Conservation (phyloP, 257 asterid species). For the Penstemon barbatus region DNA sequence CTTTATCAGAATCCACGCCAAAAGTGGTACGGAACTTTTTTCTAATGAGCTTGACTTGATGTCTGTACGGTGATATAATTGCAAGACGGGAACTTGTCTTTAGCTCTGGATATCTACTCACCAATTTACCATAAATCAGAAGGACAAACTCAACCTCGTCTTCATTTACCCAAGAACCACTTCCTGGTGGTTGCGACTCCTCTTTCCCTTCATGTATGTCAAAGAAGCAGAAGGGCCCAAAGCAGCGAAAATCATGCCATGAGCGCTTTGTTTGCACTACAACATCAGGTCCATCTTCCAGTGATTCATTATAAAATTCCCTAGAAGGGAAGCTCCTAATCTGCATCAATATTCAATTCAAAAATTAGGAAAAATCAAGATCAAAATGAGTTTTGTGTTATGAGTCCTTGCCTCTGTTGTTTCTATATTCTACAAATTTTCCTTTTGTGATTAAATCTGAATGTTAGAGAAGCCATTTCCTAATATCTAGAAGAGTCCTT, state of each 20-base stretch:
- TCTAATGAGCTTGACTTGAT: slow-evolving; percentile 84
- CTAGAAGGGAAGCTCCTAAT: slow-evolving; percentile 93
- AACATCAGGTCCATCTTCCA: slow-evolving; percentile 89
- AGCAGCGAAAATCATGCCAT: slow-evolving; percentile 83
- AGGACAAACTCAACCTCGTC: slow-evolving; percentile 94
- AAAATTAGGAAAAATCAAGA: background rate
- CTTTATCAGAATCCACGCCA: slow-evolving; percentile 69
- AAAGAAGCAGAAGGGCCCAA: slow-evolving; percentile 96
- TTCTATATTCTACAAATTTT: slow-evolving; percentile 9
- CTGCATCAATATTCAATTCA: slow-evolving; percentile 38
- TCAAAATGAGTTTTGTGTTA: background rate
- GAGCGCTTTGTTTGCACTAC: slow-evolving; percentile 59
- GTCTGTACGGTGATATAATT: slow-evolving; percentile 81
- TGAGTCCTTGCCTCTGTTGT: background rate
- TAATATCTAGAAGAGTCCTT: slow-evolving; percentile 11
- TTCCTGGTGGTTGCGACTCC: slow-evolving; percentile 76
- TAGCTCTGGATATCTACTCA: slow-evolving; percentile 82
- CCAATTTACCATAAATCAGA: slow-evolving; percentile 62
- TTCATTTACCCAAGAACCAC: slow-evolving; percentile 79
- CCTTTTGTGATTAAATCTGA: background rate
- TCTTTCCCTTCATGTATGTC: slow-evolving; percentile 84
- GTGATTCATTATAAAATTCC: slow-evolving; percentile 79
- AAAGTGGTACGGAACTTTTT: slow-evolving; percentile 63
- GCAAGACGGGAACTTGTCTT: slow-evolving; percentile 79
- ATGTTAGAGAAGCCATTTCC: slow-evolving; percentile 6